Evolutionary conservation across 2,329 filamentous ascomycete species (phyloP).

Genomic region (Neofusicoccum umdonicola): DNA sequence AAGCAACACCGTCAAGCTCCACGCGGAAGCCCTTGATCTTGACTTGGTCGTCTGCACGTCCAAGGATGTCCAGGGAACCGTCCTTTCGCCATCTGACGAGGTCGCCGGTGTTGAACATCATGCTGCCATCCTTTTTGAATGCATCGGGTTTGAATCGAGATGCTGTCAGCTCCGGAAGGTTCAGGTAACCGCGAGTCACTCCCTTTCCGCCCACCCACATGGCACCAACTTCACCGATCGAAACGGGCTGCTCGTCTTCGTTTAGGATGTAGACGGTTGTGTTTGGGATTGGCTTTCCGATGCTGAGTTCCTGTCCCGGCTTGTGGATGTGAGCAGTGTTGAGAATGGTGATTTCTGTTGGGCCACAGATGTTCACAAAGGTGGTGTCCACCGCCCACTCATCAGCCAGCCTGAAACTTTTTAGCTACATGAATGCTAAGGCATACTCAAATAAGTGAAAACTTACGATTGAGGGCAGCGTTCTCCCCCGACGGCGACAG

Average conservation of each 20-base stretch:
- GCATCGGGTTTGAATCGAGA: constrained; percentile 51
- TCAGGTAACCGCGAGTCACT: constrained; percentile 57
- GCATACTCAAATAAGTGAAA: too few species aligned
- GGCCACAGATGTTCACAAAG: constrained; percentile 55
- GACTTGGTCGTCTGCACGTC: constrained; percentile 60
- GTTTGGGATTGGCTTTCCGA: constrained; percentile 57
- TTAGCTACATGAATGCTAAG: neutral
- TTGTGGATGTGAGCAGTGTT: constrained; percentile 56
- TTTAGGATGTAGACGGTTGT: constrained; percentile 57
- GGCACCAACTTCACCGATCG: constrained; percentile 48
- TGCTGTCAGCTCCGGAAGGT: constrained; percentile 51
- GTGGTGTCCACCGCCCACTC: constrained; percentile 49
- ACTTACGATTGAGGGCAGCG: constrained; percentile 47
- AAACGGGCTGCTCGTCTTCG: constrained; percentile 45
- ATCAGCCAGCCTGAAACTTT: constrained; percentile 49
- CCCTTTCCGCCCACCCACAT: constrained; percentile 60
- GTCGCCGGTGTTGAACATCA: constrained; percentile 62
- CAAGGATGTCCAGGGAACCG: constrained; percentile 55
- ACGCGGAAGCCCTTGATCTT: constrained; percentile 64
- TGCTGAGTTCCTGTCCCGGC: constrained; percentile 49
- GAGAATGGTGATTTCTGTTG: constrained; percentile 60
- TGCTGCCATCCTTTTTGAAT: constrained; percentile 53
- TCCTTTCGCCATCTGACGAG: constrained; percentile 55
- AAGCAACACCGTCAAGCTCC: constrained; percentile 58
- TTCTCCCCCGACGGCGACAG: constrained; percentile 57